These are phyloP conservation scores for Pseudogymnoascus sp. DNA, from an alignment of 2,329 filamentous ascomycete species.

Conservation along the genomic window DNA sequence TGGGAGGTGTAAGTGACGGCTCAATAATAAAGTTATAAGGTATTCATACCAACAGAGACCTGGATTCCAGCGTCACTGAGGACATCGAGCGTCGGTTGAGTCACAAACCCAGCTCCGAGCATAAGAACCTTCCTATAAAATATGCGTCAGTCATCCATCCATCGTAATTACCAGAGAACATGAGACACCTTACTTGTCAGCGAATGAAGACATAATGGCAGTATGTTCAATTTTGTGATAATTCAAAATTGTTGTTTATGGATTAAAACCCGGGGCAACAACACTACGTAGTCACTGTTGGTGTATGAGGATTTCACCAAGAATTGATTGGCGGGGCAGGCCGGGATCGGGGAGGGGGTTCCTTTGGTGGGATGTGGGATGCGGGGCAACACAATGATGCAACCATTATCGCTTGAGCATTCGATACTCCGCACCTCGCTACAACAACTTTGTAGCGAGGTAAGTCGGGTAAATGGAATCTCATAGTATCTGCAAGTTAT, in stretches of 20 bases:
- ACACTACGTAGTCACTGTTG: conserved; percentile 1
- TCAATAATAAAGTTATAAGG: neutral
- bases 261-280: neutral
- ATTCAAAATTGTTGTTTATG: neutral
- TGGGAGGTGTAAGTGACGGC: conserved; percentile 27
- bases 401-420: conserved; percentile 15
- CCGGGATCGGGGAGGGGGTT: neutral
- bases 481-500: neutral
- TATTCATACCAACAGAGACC: conserved; percentile 44
- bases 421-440: conserved; percentile 1
- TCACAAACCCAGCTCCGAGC: conserved; percentile 45
- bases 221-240: neutral
- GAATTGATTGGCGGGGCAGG: neutral
- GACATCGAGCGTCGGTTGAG: conserved; percentile 49
- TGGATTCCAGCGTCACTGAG: conserved; percentile 47
- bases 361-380: conserved; percentile 4
- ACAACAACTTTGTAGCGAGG: neutral
- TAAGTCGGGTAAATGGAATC: neutral
- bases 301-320: conserved; percentile 6
- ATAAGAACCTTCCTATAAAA: conserved; percentile 34
- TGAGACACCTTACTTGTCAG: conserved; percentile 1
- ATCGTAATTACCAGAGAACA: neutral
- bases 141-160: neutral
- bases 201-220: neutral
- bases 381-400: conserved; percentile 3